Conservation (phyloP, 129 eudicot genomes). For the Chrysanthemum seticuspe region DNA sequence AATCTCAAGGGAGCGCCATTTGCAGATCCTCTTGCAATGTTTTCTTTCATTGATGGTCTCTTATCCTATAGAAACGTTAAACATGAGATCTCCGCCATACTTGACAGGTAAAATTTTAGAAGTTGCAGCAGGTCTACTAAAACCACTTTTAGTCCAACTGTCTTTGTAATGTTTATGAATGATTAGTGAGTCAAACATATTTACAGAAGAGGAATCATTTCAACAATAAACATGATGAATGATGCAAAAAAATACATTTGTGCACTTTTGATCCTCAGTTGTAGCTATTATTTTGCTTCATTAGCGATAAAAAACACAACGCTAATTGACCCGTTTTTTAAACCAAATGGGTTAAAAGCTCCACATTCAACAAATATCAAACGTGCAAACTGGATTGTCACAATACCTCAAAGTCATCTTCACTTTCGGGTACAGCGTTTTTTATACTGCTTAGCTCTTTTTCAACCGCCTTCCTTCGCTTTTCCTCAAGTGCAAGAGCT, state of each 20-base stretch:
- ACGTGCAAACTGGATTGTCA: background rate
- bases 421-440: slow-evolving; percentile 71
- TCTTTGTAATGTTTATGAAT: too few species aligned
- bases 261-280: too few species aligned
- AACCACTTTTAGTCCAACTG: too few species aligned
- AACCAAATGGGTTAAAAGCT: background rate
- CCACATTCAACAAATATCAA: background rate
- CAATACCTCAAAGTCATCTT: slow-evolving; percentile 77
- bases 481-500: slow-evolving; percentile 64
- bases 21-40: slow-evolving; percentile 47
- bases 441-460: slow-evolving; percentile 53
- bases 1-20: slow-evolving; percentile 47
- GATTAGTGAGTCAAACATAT: too few species aligned
- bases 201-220: too few species aligned
- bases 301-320: too few species aligned
- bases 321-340: too few species aligned
- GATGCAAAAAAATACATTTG: too few species aligned
- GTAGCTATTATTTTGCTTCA: too few species aligned
- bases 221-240: too few species aligned
- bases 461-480: slow-evolving; percentile 68
- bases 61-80: slow-evolving; percentile 57
- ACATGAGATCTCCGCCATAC: slow-evolving; percentile 16
- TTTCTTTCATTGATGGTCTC: slow-evolving; percentile 60
- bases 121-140: too few species aligned
- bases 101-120: background rate